Evolutionary conservation across 495 filamentous ascomycete species (phyloP).

Genomic region (Chaetomium fimeti): DNA sequence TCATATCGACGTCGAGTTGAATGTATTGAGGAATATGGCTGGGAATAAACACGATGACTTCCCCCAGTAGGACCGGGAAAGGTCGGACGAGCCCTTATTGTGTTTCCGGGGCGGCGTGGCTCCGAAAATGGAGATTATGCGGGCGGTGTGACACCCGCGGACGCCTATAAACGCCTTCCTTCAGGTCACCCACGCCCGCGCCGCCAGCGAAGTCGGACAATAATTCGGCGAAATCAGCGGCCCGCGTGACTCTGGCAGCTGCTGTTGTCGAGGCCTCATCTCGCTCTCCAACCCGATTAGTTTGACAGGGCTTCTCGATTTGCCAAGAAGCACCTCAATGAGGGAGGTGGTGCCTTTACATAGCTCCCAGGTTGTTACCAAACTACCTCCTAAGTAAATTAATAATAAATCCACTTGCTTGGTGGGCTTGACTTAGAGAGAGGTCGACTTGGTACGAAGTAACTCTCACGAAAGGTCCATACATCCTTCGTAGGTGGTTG

Average conservation of each 20-base stretch:
- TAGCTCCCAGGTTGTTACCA: too few relatives aligned
- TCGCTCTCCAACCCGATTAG: too few relatives aligned
- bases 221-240: neutral
- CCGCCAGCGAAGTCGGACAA: slow-evolving; percentile 6
- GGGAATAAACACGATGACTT: neutral
- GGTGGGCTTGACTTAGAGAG: too few relatives aligned
- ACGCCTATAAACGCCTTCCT: neutral
- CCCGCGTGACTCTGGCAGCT: neutral
- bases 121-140: slow-evolving; percentile 24
- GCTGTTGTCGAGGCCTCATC: too few relatives aligned
- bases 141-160: slow-evolving; percentile 20
- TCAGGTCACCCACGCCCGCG: neutral
- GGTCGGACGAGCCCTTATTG: slow-evolving; percentile 9
- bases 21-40: neutral
- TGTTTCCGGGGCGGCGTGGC: slow-evolving; percentile 11
- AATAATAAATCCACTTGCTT: too few relatives aligned
- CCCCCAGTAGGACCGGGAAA: neutral
- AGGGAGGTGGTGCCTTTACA: too few relatives aligned
- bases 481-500: too few relatives aligned
- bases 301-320: too few relatives aligned
- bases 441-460: too few relatives aligned
- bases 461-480: too few relatives aligned
- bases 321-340: too few relatives aligned
- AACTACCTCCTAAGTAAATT: too few relatives aligned
- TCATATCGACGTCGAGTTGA: neutral